Base-by-base conservation (phyloP, 805 yeast species). In the Saccharomycodes ludwigii region DNA sequence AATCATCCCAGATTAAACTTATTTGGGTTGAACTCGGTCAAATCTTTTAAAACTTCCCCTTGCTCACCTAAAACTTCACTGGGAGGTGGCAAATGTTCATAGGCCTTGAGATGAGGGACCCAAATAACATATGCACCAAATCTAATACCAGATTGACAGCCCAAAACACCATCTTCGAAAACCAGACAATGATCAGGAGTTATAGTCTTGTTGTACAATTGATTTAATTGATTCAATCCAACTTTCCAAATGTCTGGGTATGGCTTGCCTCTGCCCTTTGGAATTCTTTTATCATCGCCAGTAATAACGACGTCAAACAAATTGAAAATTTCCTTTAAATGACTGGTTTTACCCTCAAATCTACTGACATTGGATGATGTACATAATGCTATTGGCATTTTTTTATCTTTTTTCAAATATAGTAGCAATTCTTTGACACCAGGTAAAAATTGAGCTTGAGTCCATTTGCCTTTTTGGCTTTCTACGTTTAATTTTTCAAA, bases 141-240 rank as follows among this genome's bases (percentile, higher is more conserved):
- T 12, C 80, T 75, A 34, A 67, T 68, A 10, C 94, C 98, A 3
- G 95, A 77, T 12, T 61, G 48, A 15, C 88, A 88, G 3, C 99
- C 99, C 1, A 95, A 86, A 27, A 85, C 63, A 3, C 95, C 97
- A 56, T 91, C 99, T 61, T 91, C 98, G 54, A 91, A 91, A 2
- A 91, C 79, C 20, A 91, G 54, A 46, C 94, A 81, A 46, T 91
- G 95, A 20, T 72, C 74, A 4, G 88, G 79, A 33, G 52, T 46
- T 37, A 88, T 78, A 3, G 54, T 45, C 2, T 50, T 52, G 3
- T 50, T 45, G 9, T 49, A 44, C 31, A 75, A 65, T 27, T 70
- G 69, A 51, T 91, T 91, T 33, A 91, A 44, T 10, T 76, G 66
- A 13, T 63, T 70, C 38, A 91, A 65, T 27, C 96, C 94, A 3